phyloP scores from a whole-genome alignment of 257 asterid species.

The Jacaranda copaia region DNA sequence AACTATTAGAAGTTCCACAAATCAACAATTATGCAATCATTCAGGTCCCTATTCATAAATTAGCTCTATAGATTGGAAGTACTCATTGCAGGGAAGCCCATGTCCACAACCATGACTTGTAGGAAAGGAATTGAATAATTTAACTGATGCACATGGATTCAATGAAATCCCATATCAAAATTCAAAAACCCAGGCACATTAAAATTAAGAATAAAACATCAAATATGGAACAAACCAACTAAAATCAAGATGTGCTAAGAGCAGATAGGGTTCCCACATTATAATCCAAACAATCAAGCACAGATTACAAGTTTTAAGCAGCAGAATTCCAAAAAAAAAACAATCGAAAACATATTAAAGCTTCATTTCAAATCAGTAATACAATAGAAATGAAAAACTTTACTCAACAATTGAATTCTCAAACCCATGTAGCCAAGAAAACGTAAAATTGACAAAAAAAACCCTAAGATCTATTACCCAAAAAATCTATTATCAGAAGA shows the following conservation, averaged over 20 bases:
- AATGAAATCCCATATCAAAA: constrained; percentile 22
- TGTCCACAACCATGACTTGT: constrained; percentile 28
- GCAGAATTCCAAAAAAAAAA: constrained; percentile 33
- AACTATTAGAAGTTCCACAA: constrained; percentile 32
- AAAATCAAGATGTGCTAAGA: constrained; percentile 5
- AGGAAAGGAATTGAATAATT: background rate
- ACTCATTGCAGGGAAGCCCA: constrained; percentile 12
- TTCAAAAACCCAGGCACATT: constrained; percentile 24
- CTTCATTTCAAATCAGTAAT: constrained; percentile 30
- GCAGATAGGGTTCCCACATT: constrained; percentile 45
- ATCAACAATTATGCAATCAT: constrained; percentile 29
- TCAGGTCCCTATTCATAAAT: constrained; percentile 6
- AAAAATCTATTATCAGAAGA: constrained; percentile 23
- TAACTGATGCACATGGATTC: constrained; percentile 2
- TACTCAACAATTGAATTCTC: constrained; percentile 38
- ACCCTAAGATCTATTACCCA: constrained; percentile 52
- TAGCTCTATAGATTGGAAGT: constrained; percentile 23
- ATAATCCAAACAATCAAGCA: constrained; percentile 37
- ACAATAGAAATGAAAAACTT: background rate
- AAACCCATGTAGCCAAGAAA: background rate
- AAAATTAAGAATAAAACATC: background rate
- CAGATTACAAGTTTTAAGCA: constrained; percentile 19
- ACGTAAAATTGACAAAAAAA: constrained; percentile 27
- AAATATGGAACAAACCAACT: background rate
- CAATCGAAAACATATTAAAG: constrained; percentile 28